Percentiles rank a stretch among this genome's conserved stretches.
phyloP scores from a whole-genome alignment of 164 flowering plant species.

The Malania oleifera region DNA sequence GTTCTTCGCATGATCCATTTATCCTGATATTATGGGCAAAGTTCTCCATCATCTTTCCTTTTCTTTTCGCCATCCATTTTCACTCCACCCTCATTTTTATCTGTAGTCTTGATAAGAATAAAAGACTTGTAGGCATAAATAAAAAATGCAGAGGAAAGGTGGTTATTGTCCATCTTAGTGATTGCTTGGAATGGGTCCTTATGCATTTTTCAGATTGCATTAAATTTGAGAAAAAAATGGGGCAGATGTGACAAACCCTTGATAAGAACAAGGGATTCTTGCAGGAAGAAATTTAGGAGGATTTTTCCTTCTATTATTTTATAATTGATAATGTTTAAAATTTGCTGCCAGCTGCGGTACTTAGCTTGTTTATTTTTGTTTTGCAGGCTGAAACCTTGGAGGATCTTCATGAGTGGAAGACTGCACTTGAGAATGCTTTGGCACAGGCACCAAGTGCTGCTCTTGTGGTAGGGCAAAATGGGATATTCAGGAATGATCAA shows the following conservation, averaged over 20 bases:
- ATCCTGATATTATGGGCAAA: no score
- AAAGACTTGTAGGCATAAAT: no score
- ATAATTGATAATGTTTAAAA: no score
- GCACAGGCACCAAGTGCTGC: slow-evolving; percentile 80
- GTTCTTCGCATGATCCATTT: no score
- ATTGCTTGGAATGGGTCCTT: neutral
- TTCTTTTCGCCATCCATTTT: no score
- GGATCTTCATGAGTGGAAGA: slow-evolving; percentile 87
- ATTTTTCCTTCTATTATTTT: neutral
- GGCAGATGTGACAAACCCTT: neutral
- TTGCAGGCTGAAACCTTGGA: slow-evolving; percentile 87
- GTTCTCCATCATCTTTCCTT: no score
- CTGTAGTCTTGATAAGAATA: no score
- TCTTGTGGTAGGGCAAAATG: slow-evolving; percentile 69
- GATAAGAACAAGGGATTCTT: neutral
- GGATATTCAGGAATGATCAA: slow-evolving; percentile 59
- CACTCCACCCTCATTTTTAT: no score
- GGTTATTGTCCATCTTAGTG: no score
- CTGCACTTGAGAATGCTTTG: slow-evolving; percentile 85
- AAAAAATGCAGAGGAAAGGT: no score
- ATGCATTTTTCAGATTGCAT: neutral
- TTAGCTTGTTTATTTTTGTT: neutral
- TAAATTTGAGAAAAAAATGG: neutral
- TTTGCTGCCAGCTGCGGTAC: neutral
- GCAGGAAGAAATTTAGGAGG: neutral